These are phyloP conservation scores for Leccinum disarticulatum DNA, from an alignment of 768 basidiomycete species.

Conservation along the genomic window DNA sequence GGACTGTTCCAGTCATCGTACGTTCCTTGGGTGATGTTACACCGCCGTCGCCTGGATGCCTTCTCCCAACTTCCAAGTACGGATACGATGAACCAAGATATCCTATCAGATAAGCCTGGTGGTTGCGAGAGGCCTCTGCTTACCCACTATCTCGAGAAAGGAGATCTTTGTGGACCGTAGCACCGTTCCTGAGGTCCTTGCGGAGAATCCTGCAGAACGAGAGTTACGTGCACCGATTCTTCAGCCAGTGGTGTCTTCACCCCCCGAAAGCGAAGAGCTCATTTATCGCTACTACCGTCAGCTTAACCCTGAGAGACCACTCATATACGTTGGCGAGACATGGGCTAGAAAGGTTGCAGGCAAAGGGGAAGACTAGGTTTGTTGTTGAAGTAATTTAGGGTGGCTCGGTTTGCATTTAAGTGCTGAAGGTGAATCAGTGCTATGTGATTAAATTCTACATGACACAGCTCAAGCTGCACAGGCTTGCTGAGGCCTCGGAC, in stretches of 20 bases:
- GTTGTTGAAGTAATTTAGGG: too few species aligned
- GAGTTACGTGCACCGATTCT: slow-evolving; percentile 1
- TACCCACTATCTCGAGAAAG: slow-evolving; percentile 10
- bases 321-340: slow-evolving; percentile 14
- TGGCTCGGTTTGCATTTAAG: too few species aligned
- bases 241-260: background rate
- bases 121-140: background rate
- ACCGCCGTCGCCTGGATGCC: background rate
- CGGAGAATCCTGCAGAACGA: slow-evolving; percentile 2
- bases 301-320: background rate
- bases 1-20: background rate
- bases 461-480: too few species aligned
- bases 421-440: too few species aligned
- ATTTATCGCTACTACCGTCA: slow-evolving; percentile 1
- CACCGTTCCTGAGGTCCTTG: background rate
- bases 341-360: slow-evolving; percentile 5
- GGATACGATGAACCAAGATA: background rate
- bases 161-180: slow-evolving; percentile 6
- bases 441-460: too few species aligned
- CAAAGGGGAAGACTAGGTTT: too few species aligned
- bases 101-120: background rate
- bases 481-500: too few species aligned
- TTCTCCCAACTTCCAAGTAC: background rate
- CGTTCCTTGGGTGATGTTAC: background rate
- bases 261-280: slow-evolving; percentile 10